Conservation (phyloP, 805 yeast species). For the Myxozyma vanderwaltii region DNA sequence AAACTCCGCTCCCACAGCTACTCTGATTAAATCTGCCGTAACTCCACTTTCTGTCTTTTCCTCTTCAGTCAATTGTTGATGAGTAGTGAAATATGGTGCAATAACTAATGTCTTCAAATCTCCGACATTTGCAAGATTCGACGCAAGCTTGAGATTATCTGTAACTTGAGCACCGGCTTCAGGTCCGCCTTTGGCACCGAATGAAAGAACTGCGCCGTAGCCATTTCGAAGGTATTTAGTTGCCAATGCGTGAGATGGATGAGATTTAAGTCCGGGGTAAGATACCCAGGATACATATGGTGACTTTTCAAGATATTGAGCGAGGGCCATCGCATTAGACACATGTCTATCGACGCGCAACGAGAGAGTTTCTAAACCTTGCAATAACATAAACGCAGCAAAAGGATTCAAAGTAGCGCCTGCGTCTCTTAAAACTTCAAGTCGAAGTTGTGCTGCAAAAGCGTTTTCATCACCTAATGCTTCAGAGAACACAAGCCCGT, state of each 20-base stretch:
- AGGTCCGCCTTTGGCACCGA: slow-evolving; percentile 75
- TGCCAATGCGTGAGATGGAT: slow-evolving; percentile 76
- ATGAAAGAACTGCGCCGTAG: slow-evolving; percentile 84
- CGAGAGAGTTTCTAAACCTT: slow-evolving; percentile 93
- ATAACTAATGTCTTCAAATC: slow-evolving; percentile 93
- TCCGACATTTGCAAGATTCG: slow-evolving; percentile 95
- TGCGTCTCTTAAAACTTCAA: slow-evolving; percentile 84
- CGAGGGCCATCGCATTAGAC: slow-evolving; percentile 76
- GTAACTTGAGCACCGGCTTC: slow-evolving; percentile 78
- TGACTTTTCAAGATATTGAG: slow-evolving; percentile 70
- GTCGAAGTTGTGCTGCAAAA: slow-evolving; percentile 75
- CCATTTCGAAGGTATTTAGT: slow-evolving; percentile 79
- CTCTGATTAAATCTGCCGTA: slow-evolving; percentile 76
- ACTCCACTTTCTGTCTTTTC: slow-evolving; percentile 87
- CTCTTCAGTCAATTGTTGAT: slow-evolving; percentile 81
- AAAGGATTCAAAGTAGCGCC: slow-evolving; percentile 91
- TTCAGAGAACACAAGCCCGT: slow-evolving; percentile 80
- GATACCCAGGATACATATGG: slow-evolving; percentile 86
- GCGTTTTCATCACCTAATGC: slow-evolving; percentile 74
- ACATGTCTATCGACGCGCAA: slow-evolving; percentile 93
- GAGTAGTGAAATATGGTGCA: slow-evolving; percentile 95
- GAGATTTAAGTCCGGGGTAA: slow-evolving; percentile 83
- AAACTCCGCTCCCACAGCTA: slow-evolving; percentile 87
- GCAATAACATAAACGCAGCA: slow-evolving; percentile 79
- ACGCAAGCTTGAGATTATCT: slow-evolving; percentile 79